Percentiles rank a stretch among this genome's conserved stretches.
Conservation (phyloP, 164 flowering plant species). For the Amborella trichopoda region DNA sequence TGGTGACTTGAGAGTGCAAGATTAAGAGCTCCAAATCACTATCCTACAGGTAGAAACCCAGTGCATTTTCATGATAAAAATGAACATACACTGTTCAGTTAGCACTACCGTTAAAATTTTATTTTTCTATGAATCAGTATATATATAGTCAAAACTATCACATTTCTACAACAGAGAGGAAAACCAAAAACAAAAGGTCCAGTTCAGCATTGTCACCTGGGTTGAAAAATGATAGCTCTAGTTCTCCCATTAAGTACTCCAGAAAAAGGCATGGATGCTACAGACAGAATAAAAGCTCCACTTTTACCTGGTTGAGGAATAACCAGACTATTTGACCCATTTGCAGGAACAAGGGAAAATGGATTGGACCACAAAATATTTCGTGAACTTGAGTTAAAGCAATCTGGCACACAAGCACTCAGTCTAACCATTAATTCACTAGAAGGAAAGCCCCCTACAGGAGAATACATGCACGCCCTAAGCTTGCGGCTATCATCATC, state of each 20-base stretch:
- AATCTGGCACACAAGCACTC: constrained; percentile 25
- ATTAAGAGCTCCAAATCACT: too few species aligned
- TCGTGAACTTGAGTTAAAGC: constrained; percentile 12
- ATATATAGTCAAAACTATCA: too few species aligned
- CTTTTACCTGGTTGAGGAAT: constrained; percentile 48
- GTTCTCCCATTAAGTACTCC: constrained; percentile 61
- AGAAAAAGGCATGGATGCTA: constrained; percentile 44
- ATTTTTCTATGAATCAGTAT: too few species aligned
- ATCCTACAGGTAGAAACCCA: too few species aligned
- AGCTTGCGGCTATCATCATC: constrained; percentile 25
- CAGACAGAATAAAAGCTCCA: constrained; percentile 58
- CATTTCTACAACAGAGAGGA: too few species aligned
- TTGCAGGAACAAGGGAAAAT: constrained; percentile 64
- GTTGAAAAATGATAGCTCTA: constrained; percentile 72
- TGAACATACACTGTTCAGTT: too few species aligned
- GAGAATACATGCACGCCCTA: constrained; percentile 63
- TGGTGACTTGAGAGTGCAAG: too few species aligned
- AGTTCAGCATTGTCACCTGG: constrained; percentile 34
- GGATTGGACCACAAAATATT: constrained; percentile 58
- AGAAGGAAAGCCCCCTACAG: constrained; percentile 30
- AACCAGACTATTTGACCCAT: constrained; percentile 64
- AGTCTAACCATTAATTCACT: constrained; percentile 57
- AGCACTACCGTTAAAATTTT: too few species aligned
- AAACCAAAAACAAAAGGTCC: too few species aligned
- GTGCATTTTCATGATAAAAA: too few species aligned